Percentiles rank a stretch among this genome's conserved stretches.
Evolutionary conservation across 208 protist species (phyloP).

Genomic region (Trichomonas tenax): DNA sequence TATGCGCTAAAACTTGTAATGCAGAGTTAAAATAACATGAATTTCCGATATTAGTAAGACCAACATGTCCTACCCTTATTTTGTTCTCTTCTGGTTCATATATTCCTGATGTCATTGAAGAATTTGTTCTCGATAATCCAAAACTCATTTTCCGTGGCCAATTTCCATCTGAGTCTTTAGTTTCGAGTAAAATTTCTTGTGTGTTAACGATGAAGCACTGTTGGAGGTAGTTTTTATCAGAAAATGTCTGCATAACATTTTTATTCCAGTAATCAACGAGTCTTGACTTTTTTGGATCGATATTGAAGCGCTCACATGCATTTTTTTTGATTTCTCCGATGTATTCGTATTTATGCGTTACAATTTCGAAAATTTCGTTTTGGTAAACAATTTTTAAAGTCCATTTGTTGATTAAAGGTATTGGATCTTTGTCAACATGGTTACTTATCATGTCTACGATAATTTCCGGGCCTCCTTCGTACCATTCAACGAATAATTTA

Average conservation of each 20-base stretch:
- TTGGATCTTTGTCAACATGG: neutral
- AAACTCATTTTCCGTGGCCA: too few species aligned
- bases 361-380: neutral
- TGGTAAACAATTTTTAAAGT: neutral
- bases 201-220: neutral
- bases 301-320: neutral
- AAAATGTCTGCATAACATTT: neutral
- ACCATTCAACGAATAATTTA: neutral
- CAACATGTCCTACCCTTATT: constrained; percentile 27
- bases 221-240: neutral
- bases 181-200: neutral
- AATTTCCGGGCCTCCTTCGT: neutral
- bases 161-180: neutral
- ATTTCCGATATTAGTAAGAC: constrained; percentile 78
- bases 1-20: constrained; percentile 75
- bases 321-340: neutral
- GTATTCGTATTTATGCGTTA: neutral
- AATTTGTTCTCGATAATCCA: neutral
- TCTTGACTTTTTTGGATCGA: neutral
- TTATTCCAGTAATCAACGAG: neutral
- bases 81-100: neutral
- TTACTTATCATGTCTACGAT: neutral
- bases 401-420: neutral
- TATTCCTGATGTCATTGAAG: neutral
- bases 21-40: constrained; percentile 88